Evolutionary conservation across 768 basidiomycete species (phyloP), one percentile per base, ranked within the genome.

Genomic region (Antrodiella citrinella): DNA sequence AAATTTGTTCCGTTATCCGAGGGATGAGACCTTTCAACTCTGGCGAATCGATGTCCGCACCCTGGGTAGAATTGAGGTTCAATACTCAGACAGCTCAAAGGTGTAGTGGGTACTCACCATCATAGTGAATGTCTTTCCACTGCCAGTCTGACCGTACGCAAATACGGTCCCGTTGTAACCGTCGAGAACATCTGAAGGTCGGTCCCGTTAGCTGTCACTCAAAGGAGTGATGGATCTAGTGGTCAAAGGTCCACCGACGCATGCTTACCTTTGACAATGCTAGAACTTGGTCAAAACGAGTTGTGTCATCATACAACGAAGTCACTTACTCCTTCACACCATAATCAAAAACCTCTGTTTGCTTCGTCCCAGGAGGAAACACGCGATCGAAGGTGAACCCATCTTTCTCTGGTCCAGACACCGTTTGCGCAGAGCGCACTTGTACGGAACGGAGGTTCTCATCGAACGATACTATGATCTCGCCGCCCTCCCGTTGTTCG

Each of bases 91-190:
- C 15, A 45, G 20, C 47, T 21, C 24, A 43, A 25, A 51, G 25
- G n/a, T 25, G 13, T 30, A 51, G 62, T 47, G 9, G 4, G 45
- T 9, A 51, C 74, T 53, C 56, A 84, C 96, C 95, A 98, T 98
- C 96, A 98, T 98, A 19, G 96, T 94, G 67, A 93, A 95, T 3
- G 87, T 90, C 74, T 91, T 92, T 60, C 89, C 89, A 64, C 86
- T 87, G 55, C 89, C 87, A 18, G 87, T 89, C 69, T 92, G 84
- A 30, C 86, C 87, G 67, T 88, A 90, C 0, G 85, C 87, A 64
- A 95, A 93, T 24, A 92, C 79, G 1, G 93, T 97, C 45, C 96
- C 96, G 60, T 99, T 99, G 72, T 99, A 99, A 21, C 96, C 96
- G 69, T 91, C 88, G 65, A 99, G 81, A 44, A 99, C 96, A 76